Percentiles rank a stretch among this genome's conserved stretches.
Evolutionary conservation across 2,329 filamentous ascomycete genomes (phyloP).

Genomic region (Colletotrichum falcatum): DNA sequence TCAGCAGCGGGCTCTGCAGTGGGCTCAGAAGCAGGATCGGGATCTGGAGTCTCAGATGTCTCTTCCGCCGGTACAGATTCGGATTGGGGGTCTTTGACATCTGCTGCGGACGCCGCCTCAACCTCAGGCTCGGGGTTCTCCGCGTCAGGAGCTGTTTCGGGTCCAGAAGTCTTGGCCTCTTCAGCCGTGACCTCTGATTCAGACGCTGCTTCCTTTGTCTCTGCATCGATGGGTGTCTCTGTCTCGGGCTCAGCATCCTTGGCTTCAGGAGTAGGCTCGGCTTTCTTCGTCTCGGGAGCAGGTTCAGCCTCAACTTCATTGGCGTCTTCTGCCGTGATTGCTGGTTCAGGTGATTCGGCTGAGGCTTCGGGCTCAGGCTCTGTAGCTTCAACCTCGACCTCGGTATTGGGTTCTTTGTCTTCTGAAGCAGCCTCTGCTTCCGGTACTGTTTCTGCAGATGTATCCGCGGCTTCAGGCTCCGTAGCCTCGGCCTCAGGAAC

Average conservation of each 20-base stretch:
- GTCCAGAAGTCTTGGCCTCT: neutral
- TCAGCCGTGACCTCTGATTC: conserved; percentile 3
- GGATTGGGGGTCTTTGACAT: neutral
- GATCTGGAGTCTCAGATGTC: neutral
- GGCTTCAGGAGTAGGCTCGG: neutral
- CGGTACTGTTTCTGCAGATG: neutral
- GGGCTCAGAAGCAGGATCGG: neutral
- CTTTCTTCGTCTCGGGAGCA: neutral
- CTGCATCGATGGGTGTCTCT: neutral
- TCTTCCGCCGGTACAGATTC: neutral
- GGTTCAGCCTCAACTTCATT: neutral
- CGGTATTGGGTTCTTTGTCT: neutral
- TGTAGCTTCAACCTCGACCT: conserved; percentile 1
- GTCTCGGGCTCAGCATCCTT: neutral
- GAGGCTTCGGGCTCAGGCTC: conserved; percentile 9
- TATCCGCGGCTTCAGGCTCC: neutral
- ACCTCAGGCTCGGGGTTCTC: neutral
- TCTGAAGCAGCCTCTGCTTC: neutral
- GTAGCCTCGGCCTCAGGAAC: neutral
- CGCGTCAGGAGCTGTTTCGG: neutral
- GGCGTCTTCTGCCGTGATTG: too few species aligned
- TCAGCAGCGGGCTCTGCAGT: neutral
- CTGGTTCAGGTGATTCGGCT: neutral
- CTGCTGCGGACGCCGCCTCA: neutral
- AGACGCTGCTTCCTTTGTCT: neutral